phyloP scores from a whole-genome alignment of 2,329 filamentous ascomycete species.

The Fusarium multiceps region DNA sequence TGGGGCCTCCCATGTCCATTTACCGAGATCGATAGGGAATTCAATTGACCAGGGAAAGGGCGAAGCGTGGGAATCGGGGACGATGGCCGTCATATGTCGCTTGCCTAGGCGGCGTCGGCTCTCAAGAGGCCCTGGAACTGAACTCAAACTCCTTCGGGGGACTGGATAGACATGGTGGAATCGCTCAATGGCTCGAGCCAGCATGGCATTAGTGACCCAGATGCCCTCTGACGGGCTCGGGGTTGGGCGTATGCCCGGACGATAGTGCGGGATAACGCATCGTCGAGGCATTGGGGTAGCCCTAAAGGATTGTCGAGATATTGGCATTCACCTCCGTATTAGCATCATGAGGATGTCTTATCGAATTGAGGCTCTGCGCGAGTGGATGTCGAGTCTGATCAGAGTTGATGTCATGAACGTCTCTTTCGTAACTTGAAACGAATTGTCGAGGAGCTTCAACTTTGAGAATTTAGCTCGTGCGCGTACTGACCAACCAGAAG shows the following conservation, averaged over 20 bases:
- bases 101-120: slow-evolving; percentile 64
- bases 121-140: slow-evolving; percentile 66
- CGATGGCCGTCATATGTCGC: slow-evolving; percentile 64
- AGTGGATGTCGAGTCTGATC: not conserved
- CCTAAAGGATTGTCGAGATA: not conserved
- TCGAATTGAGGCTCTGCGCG: not conserved
- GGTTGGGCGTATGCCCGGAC: slow-evolving; percentile 35
- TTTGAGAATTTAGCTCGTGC: slow-evolving; percentile 10
- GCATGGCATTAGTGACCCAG: slow-evolving; percentile 50
- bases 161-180: slow-evolving; percentile 40
- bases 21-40: slow-evolving; percentile 56
- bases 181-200: slow-evolving; percentile 49
- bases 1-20: slow-evolving; percentile 66
- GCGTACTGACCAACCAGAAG: slow-evolving; percentile 25
- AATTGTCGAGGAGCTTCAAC: slow-evolving; percentile 10
- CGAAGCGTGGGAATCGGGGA: slow-evolving; percentile 53
- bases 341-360: slow-evolving; percentile 12
- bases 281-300: slow-evolving; percentile 47
- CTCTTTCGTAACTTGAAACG: not conserved
- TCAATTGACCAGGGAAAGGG: slow-evolving; percentile 61
- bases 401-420: not conserved
- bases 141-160: slow-evolving; percentile 51
- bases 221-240: slow-evolving; percentile 41
- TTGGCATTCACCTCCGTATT: slow-evolving; percentile 14
- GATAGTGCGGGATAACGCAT: slow-evolving; percentile 45